Evolutionary conservation across 2,329 filamentous ascomycete species (phyloP), one percentile per base, ranked within the genome.

Genomic region (Didymella segeticola): DNA sequence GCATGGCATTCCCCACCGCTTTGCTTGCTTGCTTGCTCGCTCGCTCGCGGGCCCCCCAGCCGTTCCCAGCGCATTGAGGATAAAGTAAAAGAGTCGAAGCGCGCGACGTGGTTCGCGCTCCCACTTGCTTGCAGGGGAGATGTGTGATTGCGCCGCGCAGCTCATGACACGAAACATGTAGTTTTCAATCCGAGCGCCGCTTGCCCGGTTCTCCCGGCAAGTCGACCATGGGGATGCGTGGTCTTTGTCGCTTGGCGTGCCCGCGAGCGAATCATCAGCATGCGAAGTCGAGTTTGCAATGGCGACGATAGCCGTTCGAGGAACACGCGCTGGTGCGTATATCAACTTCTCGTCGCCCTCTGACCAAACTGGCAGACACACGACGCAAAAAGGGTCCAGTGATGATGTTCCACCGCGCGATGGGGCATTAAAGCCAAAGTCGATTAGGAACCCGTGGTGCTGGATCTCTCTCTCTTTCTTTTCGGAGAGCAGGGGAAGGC

Each of bases 111-210:
- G 48, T 53, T 59, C 50, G 43, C 10, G 50, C 42, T 43, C 14
- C 10, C 22, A n/a, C 19, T 30, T 20, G 11, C 25, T 27, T 27
- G 33, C 15, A 17, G n/a, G 33, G 33, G 8, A 11, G n/a, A 1
- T 29, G 19, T n/a, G n/a, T n/a, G 57, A 47, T 53, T 56, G 55
- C 50, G 55, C 56, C 53, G 57, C 33, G 64, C 58, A 54, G 69
- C 67, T 71, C 37, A 54, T 71, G 69, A 70, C 57, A 47, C 53
- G 33, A 23, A 53, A 63, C 58, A 43, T n/a, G 67, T 71, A 71
- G 69, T 71, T 71, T 71, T 71, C 69, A 71, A 71, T 71, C 69
- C 58, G 63, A 71, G 69, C 69, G 69, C 63, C 60, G n/a, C n/a
- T n/a, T n/a, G n/a, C n/a, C n/a, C n/a, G n/a, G n/a, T n/a, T n/a